phyloP scores from a whole-genome alignment of 257 asterid species.

The Fraxinus americana region DNA sequence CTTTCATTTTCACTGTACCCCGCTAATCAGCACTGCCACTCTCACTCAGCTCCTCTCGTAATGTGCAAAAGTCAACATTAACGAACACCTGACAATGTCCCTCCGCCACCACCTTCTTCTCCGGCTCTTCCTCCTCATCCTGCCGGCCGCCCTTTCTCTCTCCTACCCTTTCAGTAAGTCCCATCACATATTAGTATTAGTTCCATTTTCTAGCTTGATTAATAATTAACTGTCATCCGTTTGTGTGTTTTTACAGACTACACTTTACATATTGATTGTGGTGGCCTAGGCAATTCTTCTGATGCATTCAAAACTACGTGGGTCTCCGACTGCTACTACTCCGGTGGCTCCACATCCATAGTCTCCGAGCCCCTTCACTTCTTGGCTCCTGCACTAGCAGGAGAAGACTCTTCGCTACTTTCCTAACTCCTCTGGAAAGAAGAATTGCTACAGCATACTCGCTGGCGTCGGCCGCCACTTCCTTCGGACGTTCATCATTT shows the following conservation, averaged over 20 bases:
- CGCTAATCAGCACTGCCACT: slow-evolving; percentile 8
- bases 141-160: slow-evolving; percentile 26
- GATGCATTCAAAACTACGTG: slow-evolving; percentile 70
- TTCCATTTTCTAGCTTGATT: background rate
- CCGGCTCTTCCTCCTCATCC: slow-evolving; percentile 23
- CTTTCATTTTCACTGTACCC: slow-evolving; percentile 10
- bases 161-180: slow-evolving; percentile 48
- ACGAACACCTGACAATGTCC: slow-evolving; percentile 32
- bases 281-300: slow-evolving; percentile 64
- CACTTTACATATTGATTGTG: slow-evolving; percentile 78
- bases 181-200: background rate
- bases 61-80: slow-evolving; percentile 28
- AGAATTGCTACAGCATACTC: slow-evolving; percentile 78
- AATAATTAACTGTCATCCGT: slow-evolving; percentile 3
- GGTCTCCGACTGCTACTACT: slow-evolving; percentile 84
- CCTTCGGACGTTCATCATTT: slow-evolving; percentile 81
- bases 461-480: slow-evolving; percentile 45
- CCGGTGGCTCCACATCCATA: slow-evolving; percentile 69
- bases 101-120: slow-evolving; percentile 23
- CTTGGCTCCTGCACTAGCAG: slow-evolving; percentile 48
- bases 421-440: slow-evolving; percentile 80
- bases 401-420: slow-evolving; percentile 90
- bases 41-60: slow-evolving; percentile 1
- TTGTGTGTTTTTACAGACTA: slow-evolving; percentile 43
- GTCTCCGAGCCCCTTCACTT: slow-evolving; percentile 91